Percentiles rank a stretch among this genome's conserved stretches.
phyloP scores from a whole-genome alignment of 2,329 filamentous ascomycete genomes.

The Verticillium klebahnii region DNA sequence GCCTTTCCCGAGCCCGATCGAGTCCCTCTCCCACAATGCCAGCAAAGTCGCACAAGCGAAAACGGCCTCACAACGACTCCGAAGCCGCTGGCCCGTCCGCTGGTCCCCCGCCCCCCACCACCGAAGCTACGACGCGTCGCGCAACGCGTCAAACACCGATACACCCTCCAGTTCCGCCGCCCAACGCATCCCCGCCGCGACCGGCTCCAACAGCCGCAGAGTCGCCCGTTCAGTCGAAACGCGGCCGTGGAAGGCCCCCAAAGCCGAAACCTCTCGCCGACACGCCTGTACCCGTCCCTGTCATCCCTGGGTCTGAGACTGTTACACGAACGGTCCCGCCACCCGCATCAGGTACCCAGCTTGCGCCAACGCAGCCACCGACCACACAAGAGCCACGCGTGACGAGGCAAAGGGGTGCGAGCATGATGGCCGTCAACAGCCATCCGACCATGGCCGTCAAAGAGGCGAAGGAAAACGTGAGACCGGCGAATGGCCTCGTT shows the following conservation, averaged over 20 bases:
- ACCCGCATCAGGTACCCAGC: not conserved
- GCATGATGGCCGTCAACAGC: conserved; percentile 1
- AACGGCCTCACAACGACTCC: conserved; percentile 23
- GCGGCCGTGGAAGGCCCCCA: conserved; percentile 13
- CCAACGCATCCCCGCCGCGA: conserved; percentile 10
- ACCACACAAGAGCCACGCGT: conserved; percentile 1
- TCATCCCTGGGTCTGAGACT: not conserved
- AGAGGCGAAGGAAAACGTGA: conserved; percentile 18
- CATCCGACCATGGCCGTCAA: conserved; percentile 3
- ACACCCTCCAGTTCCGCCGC: conserved; percentile 24
- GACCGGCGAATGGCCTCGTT: conserved; percentile 27
- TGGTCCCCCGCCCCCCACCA: conserved; percentile 6
- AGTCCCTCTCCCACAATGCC: not conserved
- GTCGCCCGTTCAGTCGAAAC: conserved; percentile 16
- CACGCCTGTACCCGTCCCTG: conserved; percentile 7
- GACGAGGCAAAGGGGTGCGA: conserved; percentile 6
- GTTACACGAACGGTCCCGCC: not conserved
- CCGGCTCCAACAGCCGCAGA: conserved; percentile 11
- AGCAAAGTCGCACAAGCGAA: conserved; percentile 33
- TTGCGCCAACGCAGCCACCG: not conserved
- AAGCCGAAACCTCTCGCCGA: conserved; percentile 4
- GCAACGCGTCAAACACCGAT: conserved; percentile 34
- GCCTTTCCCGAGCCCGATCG: not conserved
- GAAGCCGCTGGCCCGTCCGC: conserved; percentile 7
- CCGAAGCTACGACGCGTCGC: conserved; percentile 24